Evolutionary conservation across 805 yeast genomes (phyloP).

Genomic region (Candida suzukii): DNA sequence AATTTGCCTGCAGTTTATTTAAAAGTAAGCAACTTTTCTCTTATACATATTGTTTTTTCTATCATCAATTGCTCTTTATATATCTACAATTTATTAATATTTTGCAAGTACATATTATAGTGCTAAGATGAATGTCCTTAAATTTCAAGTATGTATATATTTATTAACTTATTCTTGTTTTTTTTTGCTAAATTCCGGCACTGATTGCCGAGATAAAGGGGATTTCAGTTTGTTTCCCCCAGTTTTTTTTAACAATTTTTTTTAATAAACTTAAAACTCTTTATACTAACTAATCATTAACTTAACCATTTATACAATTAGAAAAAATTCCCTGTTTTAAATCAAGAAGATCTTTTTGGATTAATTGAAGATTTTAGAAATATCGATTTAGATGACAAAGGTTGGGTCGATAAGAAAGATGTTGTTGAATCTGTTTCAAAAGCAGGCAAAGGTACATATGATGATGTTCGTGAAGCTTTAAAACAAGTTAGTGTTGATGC

Average conservation of each 20-base stretch:
- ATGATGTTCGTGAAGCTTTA: conserved; percentile 88
- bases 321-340: conserved; percentile 80
- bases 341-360: conserved; percentile 79
- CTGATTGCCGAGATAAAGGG: too few species aligned
- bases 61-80: too few species aligned
- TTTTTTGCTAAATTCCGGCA: too few species aligned
- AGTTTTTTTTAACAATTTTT: too few species aligned
- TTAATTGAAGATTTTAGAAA: conserved; percentile 81
- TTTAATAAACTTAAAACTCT: too few species aligned
- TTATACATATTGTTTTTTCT: too few species aligned
- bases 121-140: neutral
- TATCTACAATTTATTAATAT: too few species aligned
- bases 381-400: conserved; percentile 86
- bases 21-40: too few species aligned
- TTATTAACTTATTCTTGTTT: neutral
- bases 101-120: too few species aligned
- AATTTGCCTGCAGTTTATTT: too few species aligned
- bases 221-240: too few species aligned
- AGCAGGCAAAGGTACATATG: conserved; percentile 77
- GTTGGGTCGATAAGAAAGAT: conserved; percentile 89
- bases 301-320: conserved; percentile 15
- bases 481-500: conserved; percentile 92
- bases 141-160: neutral
- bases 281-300: neutral
- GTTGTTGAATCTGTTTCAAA: conserved; percentile 79